A percentile compares a stretch with the other conserved stretches of the same genome.
phyloP scores from a whole-genome alignment of 768 basidiomycete genomes.

The Arthromyces matolae region DNA sequence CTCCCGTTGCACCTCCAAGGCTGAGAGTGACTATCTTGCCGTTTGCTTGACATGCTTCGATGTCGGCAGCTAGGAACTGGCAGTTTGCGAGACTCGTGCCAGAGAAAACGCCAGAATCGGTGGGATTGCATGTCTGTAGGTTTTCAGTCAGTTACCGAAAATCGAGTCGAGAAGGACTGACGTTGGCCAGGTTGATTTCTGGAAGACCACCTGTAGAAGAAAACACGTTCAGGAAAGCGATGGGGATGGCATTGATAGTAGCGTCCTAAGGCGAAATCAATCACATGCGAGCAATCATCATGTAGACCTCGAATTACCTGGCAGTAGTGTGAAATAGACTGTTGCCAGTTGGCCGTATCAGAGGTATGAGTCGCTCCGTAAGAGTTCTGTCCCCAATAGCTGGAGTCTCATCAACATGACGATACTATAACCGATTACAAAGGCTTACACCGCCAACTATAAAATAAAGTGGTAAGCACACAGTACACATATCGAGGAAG shows the following conservation, averaged over 20 bases:
- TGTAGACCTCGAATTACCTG: slow-evolving; percentile 21
- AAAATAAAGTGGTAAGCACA: neutral
- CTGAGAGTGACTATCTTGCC: slow-evolving; percentile 50
- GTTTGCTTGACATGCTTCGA: slow-evolving; percentile 53
- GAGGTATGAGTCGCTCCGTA: slow-evolving; percentile 52
- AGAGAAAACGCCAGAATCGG: slow-evolving; percentile 41
- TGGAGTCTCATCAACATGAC: slow-evolving; percentile 19
- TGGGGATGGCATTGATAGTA: slow-evolving; percentile 53
- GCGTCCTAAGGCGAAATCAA: slow-evolving; percentile 38
- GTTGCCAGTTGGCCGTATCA: slow-evolving; percentile 54
- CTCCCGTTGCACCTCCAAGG: slow-evolving; percentile 52
- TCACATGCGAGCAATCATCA: neutral
- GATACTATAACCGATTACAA: neutral
- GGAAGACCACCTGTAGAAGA: slow-evolving; percentile 57
- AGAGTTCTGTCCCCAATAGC: slow-evolving; percentile 76
- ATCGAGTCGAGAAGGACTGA: slow-evolving; percentile 16
- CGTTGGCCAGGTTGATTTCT: slow-evolving; percentile 60
- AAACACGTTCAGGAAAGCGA: slow-evolving; percentile 62
- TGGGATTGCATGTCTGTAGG: slow-evolving; percentile 46
- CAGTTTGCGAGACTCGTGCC: slow-evolving; percentile 60
- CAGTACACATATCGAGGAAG: neutral
- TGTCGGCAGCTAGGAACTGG: slow-evolving; percentile 49
- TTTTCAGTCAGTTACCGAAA: neutral
- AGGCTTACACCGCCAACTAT: slow-evolving; percentile 53
- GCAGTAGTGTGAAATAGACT: slow-evolving; percentile 60